Conservation (phyloP, 106 monocot genomes). For the Phalaenopsis aphrodite region DNA sequence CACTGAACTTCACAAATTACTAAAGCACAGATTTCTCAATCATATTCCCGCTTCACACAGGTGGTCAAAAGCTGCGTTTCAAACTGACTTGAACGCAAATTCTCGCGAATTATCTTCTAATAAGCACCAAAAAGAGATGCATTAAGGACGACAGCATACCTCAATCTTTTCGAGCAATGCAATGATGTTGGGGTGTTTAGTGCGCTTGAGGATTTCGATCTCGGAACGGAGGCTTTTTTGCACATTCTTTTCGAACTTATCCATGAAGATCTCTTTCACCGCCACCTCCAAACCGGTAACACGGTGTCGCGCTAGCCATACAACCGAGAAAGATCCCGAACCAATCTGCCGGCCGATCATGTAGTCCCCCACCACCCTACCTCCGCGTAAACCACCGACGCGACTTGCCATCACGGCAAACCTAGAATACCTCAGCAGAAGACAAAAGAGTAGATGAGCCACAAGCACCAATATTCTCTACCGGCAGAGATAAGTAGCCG, state of each 20-base stretch:
- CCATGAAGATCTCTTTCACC: conserved; percentile 85
- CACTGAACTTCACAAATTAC: no score
- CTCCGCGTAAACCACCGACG: conserved; percentile 20
- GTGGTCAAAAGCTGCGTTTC: no score
- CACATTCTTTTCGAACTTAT: conserved; percentile 68
- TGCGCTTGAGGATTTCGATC: conserved; percentile 58
- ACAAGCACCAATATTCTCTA: no score
- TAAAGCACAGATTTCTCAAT: no score
- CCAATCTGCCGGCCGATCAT: conserved; percentile 67
- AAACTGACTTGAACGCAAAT: no score
- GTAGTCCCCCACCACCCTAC: conserved; percentile 75
- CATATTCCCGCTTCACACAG: no score
- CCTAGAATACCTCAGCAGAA: conserved; percentile 6
- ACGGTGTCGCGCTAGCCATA: conserved; percentile 79
- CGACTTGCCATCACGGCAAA: conserved; percentile 16
- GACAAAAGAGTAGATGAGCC: no score
- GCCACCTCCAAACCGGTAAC: conserved; percentile 59
- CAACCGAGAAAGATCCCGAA: conserved; percentile 76
- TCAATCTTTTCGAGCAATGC: conserved; percentile 58
- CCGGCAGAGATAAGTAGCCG: no score
- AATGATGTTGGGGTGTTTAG: conserved; percentile 79
- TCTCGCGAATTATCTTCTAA: no score
- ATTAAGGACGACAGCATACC: conserved; percentile 21
- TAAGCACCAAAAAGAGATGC: neutral
- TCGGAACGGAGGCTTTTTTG: conserved; percentile 79